Evolutionary conservation across 805 yeast genomes (phyloP).

Genomic region (Yarrowia sp.): DNA sequence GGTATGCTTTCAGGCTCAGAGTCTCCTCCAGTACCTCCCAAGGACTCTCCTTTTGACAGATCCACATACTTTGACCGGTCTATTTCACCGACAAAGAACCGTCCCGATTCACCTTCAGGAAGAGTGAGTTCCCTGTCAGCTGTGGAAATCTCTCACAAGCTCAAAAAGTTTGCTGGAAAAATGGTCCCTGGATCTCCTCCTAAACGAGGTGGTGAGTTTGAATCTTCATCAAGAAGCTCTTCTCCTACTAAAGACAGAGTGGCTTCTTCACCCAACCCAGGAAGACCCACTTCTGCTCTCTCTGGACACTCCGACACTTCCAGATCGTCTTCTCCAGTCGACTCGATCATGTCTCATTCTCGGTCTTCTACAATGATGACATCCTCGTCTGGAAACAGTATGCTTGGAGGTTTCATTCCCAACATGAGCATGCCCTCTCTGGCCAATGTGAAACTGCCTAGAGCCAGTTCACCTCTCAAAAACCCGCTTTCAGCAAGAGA

Average conservation of each 20-base stretch:
- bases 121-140: slow-evolving; percentile 13
- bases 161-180: slow-evolving; percentile 9
- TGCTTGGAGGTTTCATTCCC: slow-evolving; percentile 1
- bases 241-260: neutral
- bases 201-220: neutral
- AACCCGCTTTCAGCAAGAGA: slow-evolving; percentile 18
- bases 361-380: slow-evolving; percentile 19
- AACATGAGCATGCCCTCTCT: slow-evolving; percentile 5
- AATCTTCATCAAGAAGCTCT: neutral
- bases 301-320: neutral
- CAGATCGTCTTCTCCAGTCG: slow-evolving; percentile 4
- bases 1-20: neutral
- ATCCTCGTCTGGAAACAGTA: neutral
- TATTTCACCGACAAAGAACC: neutral
- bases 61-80: slow-evolving; percentile 16
- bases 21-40: slow-evolving; percentile 16
- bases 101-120: neutral
- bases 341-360: slow-evolving; percentile 15
- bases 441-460: neutral
- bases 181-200: neutral
- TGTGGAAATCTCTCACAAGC: slow-evolving; percentile 1
- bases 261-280: slow-evolving; percentile 3
- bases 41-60: slow-evolving; percentile 3
- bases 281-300: neutral
- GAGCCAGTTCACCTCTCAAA: slow-evolving; percentile 11